phyloP scores from a whole-genome alignment of 495 filamentous ascomycete species.

The Hypoxylon subgilvum region DNA sequence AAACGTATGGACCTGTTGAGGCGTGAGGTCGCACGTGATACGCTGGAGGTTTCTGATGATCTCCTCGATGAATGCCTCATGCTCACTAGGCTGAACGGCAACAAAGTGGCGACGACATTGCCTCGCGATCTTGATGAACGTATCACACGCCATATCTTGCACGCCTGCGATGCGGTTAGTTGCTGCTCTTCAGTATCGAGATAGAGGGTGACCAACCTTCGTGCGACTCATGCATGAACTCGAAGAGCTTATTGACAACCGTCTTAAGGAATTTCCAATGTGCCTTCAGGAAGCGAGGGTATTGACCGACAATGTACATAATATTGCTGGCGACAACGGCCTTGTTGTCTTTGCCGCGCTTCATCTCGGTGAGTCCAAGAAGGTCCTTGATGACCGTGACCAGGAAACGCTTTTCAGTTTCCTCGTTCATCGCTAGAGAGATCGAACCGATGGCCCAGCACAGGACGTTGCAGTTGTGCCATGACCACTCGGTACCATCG shows the following conservation, averaged over 20 bases:
- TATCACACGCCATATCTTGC: slow-evolving; percentile 99
- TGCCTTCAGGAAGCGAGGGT: slow-evolving; percentile 95
- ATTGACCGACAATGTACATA: slow-evolving; percentile 99
- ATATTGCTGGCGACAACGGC: slow-evolving; percentile 99
- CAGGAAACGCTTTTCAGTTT: slow-evolving; percentile 97
- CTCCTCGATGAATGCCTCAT: slow-evolving; percentile 96
- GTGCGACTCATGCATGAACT: slow-evolving; percentile 99
- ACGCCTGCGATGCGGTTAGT: slow-evolving; percentile 65
- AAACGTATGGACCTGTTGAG: slow-evolving; percentile 97
- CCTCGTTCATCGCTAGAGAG: slow-evolving; percentile 98
- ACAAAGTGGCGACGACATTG: slow-evolving; percentile 98
- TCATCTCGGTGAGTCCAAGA: slow-evolving; percentile 97
- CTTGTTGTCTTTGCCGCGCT: slow-evolving; percentile 98
- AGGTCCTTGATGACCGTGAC: slow-evolving; percentile 99
- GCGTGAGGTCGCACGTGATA: slow-evolving; percentile 92
- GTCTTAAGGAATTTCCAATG: slow-evolving; percentile 99
- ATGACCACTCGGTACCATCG: slow-evolving; percentile 95
- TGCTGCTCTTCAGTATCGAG: not conserved
- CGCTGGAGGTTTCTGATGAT: slow-evolving; percentile 94
- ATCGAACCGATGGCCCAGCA: slow-evolving; percentile 99
- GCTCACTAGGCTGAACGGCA: slow-evolving; percentile 90
- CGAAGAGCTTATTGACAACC: slow-evolving; percentile 98
- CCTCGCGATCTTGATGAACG: slow-evolving; percentile 99
- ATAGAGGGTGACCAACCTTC: slow-evolving; percentile 70
- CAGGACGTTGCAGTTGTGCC: slow-evolving; percentile 98